phyloP scores from a whole-genome alignment of 768 basidiomycete species.

The Mycena amicta region DNA sequence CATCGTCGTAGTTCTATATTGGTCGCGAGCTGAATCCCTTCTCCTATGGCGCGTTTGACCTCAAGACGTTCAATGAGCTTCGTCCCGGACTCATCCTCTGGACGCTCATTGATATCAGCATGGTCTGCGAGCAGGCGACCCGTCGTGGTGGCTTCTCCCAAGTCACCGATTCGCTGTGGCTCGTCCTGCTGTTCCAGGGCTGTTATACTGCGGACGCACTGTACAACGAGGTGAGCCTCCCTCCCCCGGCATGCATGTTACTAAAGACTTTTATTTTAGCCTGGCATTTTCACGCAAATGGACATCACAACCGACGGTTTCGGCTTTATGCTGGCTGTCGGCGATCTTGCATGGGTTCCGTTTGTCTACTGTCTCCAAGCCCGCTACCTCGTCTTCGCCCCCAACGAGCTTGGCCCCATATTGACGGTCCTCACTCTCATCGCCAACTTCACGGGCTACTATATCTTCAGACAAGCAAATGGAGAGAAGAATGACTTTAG shows the following conservation, averaged over 20 bases:
- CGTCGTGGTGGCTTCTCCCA: conserved; percentile 68
- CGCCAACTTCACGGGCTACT: conserved; percentile 77
- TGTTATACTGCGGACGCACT: conserved; percentile 87
- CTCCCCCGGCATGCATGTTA: too few relatives aligned
- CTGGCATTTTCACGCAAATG: conserved; percentile 92
- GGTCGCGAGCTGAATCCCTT: conserved; percentile 91
- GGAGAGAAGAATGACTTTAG: conserved; percentile 96
- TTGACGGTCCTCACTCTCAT: conserved; percentile 59
- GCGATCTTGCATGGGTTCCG: conserved; percentile 92
- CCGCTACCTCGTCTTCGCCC: conserved; percentile 91
- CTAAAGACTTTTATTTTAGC: too few relatives aligned
- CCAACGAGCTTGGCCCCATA: conserved; percentile 70
- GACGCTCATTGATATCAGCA: conserved; percentile 86
- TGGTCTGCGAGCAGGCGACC: conserved; percentile 88
- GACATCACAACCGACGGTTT: conserved; percentile 98
- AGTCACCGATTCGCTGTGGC: conserved; percentile 89
- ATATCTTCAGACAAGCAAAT: conserved; percentile 88
- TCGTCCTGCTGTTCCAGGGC: conserved; percentile 82
- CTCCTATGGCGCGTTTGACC: conserved; percentile 67
- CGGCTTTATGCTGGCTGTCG: conserved; percentile 96
- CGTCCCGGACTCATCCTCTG: conserved; percentile 91
- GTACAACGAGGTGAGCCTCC: conserved; percentile 77
- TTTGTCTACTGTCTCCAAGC: conserved; percentile 94
- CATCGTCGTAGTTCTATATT: conserved; percentile 74
- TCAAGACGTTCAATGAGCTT: conserved; percentile 80